These are phyloP conservation scores for Neoconidiobolus thromboides DNA, from an alignment of 371 early-diverging fungal genomes.

Conservation along the genomic window DNA sequence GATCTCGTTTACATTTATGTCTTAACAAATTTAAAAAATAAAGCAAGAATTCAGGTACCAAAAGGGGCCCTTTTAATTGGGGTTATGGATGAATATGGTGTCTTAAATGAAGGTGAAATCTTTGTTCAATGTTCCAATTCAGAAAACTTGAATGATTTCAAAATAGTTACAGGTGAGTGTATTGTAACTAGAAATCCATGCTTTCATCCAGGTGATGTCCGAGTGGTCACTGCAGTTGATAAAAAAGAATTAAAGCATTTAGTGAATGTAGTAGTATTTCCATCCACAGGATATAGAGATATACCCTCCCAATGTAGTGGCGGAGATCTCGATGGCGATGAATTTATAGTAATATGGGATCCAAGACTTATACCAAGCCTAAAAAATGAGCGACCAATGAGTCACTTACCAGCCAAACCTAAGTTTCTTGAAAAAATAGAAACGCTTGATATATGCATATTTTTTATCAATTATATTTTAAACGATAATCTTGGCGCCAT, in stretches of 20 bases:
- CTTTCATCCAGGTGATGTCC: slow-evolving; percentile 70
- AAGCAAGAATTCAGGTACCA: slow-evolving; percentile 43
- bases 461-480: slow-evolving; percentile 53
- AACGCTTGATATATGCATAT: slow-evolving; percentile 30
- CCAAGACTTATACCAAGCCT: slow-evolving; percentile 26
- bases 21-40: slow-evolving; percentile 41
- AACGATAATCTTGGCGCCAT: slow-evolving; percentile 57
- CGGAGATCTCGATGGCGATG: slow-evolving; percentile 75
- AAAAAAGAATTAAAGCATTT: slow-evolving; percentile 29
- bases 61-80: slow-evolving; percentile 52
- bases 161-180: slow-evolving; percentile 20
- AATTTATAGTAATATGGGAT: slow-evolving; percentile 52
- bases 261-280: slow-evolving; percentile 56
- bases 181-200: slow-evolving; percentile 50
- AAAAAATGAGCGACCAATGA: slow-evolving; percentile 32
- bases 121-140: slow-evolving; percentile 27
- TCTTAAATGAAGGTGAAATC: slow-evolving; percentile 40
- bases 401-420: slow-evolving; percentile 25
- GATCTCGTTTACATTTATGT: slow-evolving; percentile 26
- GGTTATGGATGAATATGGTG: slow-evolving; percentile 52
- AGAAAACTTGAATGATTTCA: slow-evolving; percentile 8
- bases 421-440: slow-evolving; percentile 20
- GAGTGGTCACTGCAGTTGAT: slow-evolving; percentile 45
- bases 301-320: slow-evolving; percentile 63
- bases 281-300: slow-evolving; percentile 46